Conservation (phyloP, 1,284 basidiomycete genomes). For the Violaceomyces palustris region DNA sequence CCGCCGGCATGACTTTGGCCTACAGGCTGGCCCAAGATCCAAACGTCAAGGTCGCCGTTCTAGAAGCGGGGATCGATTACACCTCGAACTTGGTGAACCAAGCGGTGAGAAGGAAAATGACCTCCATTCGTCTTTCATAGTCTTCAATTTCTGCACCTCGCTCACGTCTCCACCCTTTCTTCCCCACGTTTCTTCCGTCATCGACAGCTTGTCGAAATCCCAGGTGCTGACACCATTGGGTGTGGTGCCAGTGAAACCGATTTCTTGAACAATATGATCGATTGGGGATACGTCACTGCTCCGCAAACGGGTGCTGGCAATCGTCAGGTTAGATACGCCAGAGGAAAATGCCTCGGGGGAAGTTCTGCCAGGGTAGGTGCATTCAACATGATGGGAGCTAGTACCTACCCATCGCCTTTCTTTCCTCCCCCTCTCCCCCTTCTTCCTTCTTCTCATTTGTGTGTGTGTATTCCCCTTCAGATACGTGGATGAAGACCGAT, state of each 20-base stretch:
- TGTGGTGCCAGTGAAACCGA: constrained; percentile 11
- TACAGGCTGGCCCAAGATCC: constrained; percentile 31
- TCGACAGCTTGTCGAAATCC: constrained; percentile 23
- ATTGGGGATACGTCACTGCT: constrained; percentile 29
- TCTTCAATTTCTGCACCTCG: too few species aligned
- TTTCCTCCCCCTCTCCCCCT: background rate
- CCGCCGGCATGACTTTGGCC: constrained; percentile 34
- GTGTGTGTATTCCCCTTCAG: too few species aligned
- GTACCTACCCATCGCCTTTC: background rate
- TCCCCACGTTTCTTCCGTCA: too few species aligned
- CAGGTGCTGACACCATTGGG: constrained; percentile 24
- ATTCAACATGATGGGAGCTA: background rate
- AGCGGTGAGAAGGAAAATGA: too few species aligned
- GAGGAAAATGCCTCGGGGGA: constrained; percentile 39
- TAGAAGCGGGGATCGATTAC: constrained; percentile 39
- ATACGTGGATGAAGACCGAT: too few species aligned
- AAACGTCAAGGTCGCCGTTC: constrained; percentile 28
- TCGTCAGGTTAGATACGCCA: constrained; percentile 23
- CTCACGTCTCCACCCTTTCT: too few species aligned
- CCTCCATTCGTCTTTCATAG: too few species aligned
- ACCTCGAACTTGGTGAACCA: constrained; percentile 12
- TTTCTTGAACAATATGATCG: constrained; percentile 10
- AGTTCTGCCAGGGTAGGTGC: too few species aligned
- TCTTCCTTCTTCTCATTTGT: too few species aligned
- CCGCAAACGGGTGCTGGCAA: constrained; percentile 25